Conservation (phyloP, 139 green algal species). For the Microglena sp. region DNA sequence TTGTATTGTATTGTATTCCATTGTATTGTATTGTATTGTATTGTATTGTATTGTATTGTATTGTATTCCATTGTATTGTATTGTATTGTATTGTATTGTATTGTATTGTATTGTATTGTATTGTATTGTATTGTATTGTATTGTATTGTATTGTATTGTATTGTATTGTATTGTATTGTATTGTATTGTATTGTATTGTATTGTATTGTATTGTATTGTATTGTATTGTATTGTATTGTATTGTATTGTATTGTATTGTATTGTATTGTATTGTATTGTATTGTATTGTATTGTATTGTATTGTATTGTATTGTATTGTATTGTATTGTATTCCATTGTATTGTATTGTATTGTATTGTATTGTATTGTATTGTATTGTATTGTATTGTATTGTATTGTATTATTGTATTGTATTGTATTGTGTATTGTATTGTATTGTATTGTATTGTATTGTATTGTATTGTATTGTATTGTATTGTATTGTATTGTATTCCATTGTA, state of each 20-base stretch:
- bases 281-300: constrained; percentile 5
- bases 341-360: constrained; percentile 5
- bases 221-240: constrained; percentile 5
- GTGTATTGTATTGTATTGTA: constrained; percentile 4
- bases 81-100: neutral
- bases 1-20: constrained; percentile 1
- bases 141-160: constrained; percentile 5
- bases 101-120: constrained; percentile 5
- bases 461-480: constrained; percentile 5
- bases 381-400: constrained; percentile 5
- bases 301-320: constrained; percentile 5
- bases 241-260: constrained; percentile 5
- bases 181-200: constrained; percentile 5
- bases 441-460: constrained; percentile 5
- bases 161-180: constrained; percentile 5
- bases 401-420: too few relatives aligned
- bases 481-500: constrained; percentile 3
- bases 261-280: constrained; percentile 5
- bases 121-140: constrained; percentile 5
- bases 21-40: constrained; percentile 5
- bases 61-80: constrained; percentile 1
- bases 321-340: constrained; percentile 3
- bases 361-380: constrained; percentile 5
- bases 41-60: constrained; percentile 5
- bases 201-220: constrained; percentile 5